A percentile compares a stretch with the other conserved stretches of the same genome.
Evolutionary conservation across 2,329 filamentous ascomycete species (phyloP).

Genomic region (Chalara sp.): DNA sequence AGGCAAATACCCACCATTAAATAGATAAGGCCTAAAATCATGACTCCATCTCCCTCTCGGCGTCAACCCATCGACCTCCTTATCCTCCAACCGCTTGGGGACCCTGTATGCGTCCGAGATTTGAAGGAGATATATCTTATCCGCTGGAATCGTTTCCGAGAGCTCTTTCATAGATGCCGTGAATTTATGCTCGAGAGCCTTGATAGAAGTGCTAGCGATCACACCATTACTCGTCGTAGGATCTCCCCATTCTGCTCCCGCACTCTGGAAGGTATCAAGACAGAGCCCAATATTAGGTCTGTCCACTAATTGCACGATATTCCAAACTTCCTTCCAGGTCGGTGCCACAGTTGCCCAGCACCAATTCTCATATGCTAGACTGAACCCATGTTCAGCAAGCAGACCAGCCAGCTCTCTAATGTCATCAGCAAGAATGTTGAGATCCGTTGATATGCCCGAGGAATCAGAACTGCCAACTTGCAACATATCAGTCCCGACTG

Average conservation of each 20-base stretch:
- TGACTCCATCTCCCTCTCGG: constrained; percentile 66
- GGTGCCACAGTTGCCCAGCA: constrained; percentile 70
- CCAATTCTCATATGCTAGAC: constrained; percentile 75
- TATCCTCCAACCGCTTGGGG: constrained; percentile 44
- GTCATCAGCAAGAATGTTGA: constrained; percentile 49
- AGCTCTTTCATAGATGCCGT: constrained; percentile 49
- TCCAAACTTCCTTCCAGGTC: constrained; percentile 63
- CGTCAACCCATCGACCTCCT: constrained; percentile 38
- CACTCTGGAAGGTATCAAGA: constrained; percentile 72
- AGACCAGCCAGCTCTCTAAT: constrained; percentile 58
- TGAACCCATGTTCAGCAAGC: constrained; percentile 47
- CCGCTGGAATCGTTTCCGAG: constrained; percentile 47
- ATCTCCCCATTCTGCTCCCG: constrained; percentile 66
- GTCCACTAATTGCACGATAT: constrained; percentile 56
- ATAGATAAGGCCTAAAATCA: constrained; percentile 62
- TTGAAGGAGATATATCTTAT: constrained; percentile 70
- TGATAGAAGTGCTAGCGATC: constrained; percentile 38
- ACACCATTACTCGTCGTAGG: constrained; percentile 57
- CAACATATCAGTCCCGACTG: constrained; percentile 61
- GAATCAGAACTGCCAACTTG: constrained; percentile 62
- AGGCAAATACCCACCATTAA: constrained; percentile 64
- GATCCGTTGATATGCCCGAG: constrained; percentile 43
- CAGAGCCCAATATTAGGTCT: constrained; percentile 65
- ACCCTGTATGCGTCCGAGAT: constrained; percentile 69
- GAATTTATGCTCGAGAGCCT: constrained; percentile 44